A percentile compares a stretch with the other conserved stretches of the same genome.
Evolutionary conservation across 441 rosid genomes (phyloP).

Genomic region (California macrophylla): DNA sequence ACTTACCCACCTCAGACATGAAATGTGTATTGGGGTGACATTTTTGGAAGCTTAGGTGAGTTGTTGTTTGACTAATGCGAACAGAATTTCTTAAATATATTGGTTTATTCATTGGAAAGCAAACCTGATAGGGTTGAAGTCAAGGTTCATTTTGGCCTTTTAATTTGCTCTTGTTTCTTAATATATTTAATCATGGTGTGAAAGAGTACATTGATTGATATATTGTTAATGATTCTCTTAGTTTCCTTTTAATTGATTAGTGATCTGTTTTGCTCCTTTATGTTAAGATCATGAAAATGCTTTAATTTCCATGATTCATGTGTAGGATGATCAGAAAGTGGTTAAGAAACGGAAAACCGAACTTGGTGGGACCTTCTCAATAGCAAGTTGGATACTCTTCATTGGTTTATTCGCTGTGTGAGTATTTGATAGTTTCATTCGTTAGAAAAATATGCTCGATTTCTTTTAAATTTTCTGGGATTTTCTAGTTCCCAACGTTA

Average conservation of each 20-base stretch:
- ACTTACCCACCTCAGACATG: neutral
- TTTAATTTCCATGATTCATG: neutral
- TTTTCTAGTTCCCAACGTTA: neutral
- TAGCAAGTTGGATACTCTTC: constrained; percentile 95
- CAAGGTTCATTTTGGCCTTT: neutral
- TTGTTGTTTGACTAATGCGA: no score
- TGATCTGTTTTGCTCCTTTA: no score
- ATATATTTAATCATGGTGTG: no score
- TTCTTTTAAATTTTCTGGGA: neutral
- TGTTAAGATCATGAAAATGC: neutral
- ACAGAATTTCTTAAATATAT: no score
- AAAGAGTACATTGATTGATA: no score
- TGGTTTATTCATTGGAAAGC: neutral
- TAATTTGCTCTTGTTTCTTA: no score
- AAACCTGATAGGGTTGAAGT: neutral
- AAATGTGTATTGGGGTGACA: no score
- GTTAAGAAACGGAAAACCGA: constrained; percentile 87
- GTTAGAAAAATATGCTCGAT: neutral
- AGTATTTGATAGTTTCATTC: constrained; percentile 25
- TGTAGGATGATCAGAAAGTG: constrained; percentile 73
- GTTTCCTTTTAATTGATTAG: no score
- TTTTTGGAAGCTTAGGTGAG: neutral
- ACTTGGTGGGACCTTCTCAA: constrained; percentile 83
- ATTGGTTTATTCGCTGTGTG: constrained; percentile 86
- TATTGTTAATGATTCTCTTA: no score